Evolutionary conservation across 768 basidiomycete species (phyloP).

Genomic region (Rickenella mellea): DNA sequence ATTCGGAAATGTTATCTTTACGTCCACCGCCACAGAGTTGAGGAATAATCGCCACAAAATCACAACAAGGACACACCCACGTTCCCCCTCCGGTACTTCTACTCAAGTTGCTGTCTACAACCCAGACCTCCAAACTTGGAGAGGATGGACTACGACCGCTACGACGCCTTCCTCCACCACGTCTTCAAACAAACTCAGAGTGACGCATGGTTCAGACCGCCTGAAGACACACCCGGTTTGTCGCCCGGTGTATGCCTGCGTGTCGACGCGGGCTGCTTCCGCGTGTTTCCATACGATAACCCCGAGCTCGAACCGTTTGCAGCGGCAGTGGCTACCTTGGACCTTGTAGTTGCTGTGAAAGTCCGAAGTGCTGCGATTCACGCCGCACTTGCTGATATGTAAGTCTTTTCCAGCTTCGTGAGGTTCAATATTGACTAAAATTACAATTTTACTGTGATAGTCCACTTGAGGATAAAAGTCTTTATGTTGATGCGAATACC

Average conservation of each 20-base stretch:
- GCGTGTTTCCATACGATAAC: constrained; percentile 48
- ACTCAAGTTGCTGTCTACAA: no score
- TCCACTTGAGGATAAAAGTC: constrained; percentile 24
- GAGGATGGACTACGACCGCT: constrained; percentile 20
- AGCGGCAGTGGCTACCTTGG: constrained; percentile 39
- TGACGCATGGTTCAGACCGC: constrained; percentile 46
- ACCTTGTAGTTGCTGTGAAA: constrained; percentile 48
- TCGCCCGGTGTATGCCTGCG: constrained; percentile 40
- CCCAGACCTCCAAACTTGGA: no score
- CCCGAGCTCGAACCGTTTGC: constrained; percentile 46
- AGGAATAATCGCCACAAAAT: no score
- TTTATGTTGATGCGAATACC: constrained; percentile 42
- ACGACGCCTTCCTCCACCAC: constrained; percentile 33
- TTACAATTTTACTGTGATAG: constrained; percentile 10
- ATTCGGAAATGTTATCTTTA: no score
- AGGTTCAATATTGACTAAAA: not conserved
- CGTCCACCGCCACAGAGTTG: no score
- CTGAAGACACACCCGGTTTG: constrained; percentile 36
- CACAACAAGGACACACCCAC: no score
- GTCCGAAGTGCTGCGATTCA: constrained; percentile 41
- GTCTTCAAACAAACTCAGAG: constrained; percentile 38
- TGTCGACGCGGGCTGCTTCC: constrained; percentile 28
- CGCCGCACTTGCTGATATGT: constrained; percentile 39
- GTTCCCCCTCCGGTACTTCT: no score
- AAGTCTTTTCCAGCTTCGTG: constrained; percentile 9